Percentiles rank a stretch among this genome's conserved stretches.
Evolutionary conservation across 306 rosid species (phyloP).

Genomic region (Clitoria ternatea): DNA sequence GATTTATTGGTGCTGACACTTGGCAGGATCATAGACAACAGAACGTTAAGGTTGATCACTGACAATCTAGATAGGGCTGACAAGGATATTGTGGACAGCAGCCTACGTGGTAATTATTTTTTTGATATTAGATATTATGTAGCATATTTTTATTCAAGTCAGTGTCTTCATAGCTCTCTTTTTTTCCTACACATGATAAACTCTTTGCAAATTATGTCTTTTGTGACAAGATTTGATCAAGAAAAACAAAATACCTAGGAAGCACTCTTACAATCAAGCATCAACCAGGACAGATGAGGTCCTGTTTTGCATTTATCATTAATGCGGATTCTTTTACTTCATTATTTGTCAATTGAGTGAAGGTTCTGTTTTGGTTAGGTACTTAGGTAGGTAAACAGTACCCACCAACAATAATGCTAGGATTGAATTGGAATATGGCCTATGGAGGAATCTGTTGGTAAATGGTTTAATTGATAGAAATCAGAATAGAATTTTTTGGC

Average conservation of each 20-base stretch:
- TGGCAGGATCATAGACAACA: conserved; percentile 91
- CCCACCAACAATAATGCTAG: neutral
- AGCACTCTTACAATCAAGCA: conserved; percentile 1
- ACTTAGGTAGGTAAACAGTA: conserved; percentile 6
- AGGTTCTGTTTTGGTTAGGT: conserved; percentile 10
- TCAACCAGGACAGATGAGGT: neutral
- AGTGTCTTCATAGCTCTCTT: neutral
- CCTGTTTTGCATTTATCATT: conserved; percentile 21
- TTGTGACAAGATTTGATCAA: conserved; percentile 11
- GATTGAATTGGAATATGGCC: conserved; percentile 3
- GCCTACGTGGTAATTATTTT: conserved; percentile 68
- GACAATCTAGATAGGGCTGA: conserved; percentile 52
- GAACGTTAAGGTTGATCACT: conserved; percentile 75
- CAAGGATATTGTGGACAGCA: conserved; percentile 49
- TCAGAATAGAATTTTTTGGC: too few species aligned
- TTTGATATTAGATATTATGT: conserved; percentile 9
- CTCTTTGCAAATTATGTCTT: neutral
- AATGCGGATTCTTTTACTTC: neutral
- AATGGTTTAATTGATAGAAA: too few species aligned
- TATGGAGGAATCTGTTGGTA: neutral
- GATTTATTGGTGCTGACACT: conserved; percentile 39
- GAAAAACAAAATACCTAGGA: conserved; percentile 6
- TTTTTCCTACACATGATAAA: neutral
- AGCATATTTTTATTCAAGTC: conserved; percentile 8
- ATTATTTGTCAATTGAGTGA: neutral